Evolutionary conservation across 192 early-diverging fungal species (phyloP).

Genomic region (Coemansia sp.): DNA sequence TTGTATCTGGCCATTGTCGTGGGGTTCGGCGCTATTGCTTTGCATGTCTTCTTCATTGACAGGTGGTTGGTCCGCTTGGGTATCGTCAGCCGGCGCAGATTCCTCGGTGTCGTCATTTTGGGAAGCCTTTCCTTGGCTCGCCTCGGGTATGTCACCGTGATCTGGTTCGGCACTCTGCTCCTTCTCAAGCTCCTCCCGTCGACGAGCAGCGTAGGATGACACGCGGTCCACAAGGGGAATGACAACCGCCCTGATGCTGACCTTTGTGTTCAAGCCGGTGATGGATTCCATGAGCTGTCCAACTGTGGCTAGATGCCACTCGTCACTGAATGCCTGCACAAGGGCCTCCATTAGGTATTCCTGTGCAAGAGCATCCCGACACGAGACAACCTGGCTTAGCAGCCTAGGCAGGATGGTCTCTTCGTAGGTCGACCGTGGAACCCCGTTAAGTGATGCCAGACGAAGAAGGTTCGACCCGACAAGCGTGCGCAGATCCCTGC

Average conservation of each 20-base stretch:
- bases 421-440: slow-evolving; percentile 82
- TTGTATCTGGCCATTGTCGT: not conserved
- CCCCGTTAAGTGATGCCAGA: slow-evolving; percentile 86
- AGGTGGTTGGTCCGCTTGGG: not conserved
- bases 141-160: not conserved
- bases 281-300: slow-evolving; percentile 87
- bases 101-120: slow-evolving; percentile 11
- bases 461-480: slow-evolving; percentile 97
- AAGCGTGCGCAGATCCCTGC: slow-evolving; percentile 89
- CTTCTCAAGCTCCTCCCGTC: slow-evolving; percentile 62
- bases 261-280: slow-evolving; percentile 85
- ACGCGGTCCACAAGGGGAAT: slow-evolving; percentile 94
- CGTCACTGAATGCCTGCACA: slow-evolving; percentile 97
- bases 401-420: slow-evolving; percentile 86
- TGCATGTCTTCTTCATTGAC: not conserved
- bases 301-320: slow-evolving; percentile 92
- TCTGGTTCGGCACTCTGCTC: slow-evolving; percentile 28
- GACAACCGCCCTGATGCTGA: slow-evolving; percentile 96
- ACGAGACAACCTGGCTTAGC: slow-evolving; percentile 95
- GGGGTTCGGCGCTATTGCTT: not conserved
- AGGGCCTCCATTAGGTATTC: slow-evolving; percentile 99
- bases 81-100: not conserved
- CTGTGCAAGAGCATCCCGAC: slow-evolving; percentile 96
- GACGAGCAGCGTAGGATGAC: slow-evolving; percentile 84
- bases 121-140: not conserved